Base-by-base conservation (phyloP, 352 stramenopile genomes). In the Pythium vanterpoolii region DNA sequence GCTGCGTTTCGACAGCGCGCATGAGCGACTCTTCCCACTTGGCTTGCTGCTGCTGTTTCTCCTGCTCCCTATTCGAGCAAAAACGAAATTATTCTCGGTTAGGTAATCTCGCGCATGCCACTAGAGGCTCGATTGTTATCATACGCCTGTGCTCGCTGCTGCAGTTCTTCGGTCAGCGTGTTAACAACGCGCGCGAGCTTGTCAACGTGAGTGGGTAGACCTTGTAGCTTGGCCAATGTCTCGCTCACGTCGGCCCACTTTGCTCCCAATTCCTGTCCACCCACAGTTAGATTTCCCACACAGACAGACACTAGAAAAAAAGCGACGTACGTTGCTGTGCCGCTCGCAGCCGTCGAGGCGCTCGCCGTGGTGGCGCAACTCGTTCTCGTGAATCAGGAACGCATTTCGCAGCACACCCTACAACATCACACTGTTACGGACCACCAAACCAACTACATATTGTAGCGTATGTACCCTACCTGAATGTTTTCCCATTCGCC, bases 401-500 rank as follows among this genome's bases (percentile, higher is more conserved):
- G 75, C 76, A 13, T 55, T 51, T 2, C 77, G 72, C n/a, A 87
- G 55, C 34, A 87, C 72, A 2, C 80, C 73, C 75, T 87, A n/a
- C 43, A 44, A 7, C n/a, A 40, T 2, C 46, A 8, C 38, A 44
- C n/a, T 13, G 38, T 24, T 44, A 44, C 33, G 5, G 16, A 38
- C 33, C 5, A n/a, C 30, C 11, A n/a, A 1, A n/a, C 30, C 9
- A 14, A 39, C n/a, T 24, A 11, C 5, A 44, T 28, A 30, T 13
- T 19, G 34, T 24, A 4, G 1, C 31, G 16, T 38, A 38, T 38
- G 10, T 14, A 38, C 4, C 6, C 9, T 42, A 84, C 78, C 70
- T 86, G 76, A 52, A 89, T 87, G 55, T 87, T 89, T 49, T 89
- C 79, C 79, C 76, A 89, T 24, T 58, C 47, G 62, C 79, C 79